A percentile compares a stretch with the other conserved stretches of the same genome.
Conservation (phyloP, 2,329 filamentous ascomycete species). For the Epichloe bromicola region DNA sequence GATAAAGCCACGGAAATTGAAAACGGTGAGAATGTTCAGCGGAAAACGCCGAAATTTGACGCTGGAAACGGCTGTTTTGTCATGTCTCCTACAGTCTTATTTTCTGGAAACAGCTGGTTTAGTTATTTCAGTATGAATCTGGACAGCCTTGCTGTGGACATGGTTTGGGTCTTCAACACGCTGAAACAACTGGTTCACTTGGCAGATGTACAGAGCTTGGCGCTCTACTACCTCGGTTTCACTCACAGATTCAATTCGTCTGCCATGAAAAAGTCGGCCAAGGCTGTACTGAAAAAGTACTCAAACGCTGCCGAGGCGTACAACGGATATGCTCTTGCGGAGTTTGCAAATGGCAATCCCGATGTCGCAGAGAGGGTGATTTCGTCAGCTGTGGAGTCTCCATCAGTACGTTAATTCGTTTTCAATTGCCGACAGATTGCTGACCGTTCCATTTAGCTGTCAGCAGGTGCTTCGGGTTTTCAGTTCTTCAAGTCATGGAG, state of each 20-base stretch:
- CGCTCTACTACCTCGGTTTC: slow-evolving; percentile 58
- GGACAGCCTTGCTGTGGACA: slow-evolving; percentile 15
- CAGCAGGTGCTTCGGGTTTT: slow-evolving; percentile 11
- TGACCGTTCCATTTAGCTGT: slow-evolving; percentile 10
- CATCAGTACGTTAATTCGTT: slow-evolving; percentile 15
- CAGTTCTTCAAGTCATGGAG: slow-evolving; percentile 49
- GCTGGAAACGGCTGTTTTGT: slow-evolving; percentile 17
- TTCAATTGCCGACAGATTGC: neutral
- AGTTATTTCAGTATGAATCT: slow-evolving; percentile 20
- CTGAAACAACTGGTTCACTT: slow-evolving; percentile 47
- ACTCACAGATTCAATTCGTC: slow-evolving; percentile 38
- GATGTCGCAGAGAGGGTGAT: slow-evolving; percentile 53
- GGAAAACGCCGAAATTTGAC: slow-evolving; percentile 17
- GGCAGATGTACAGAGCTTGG: slow-evolving; percentile 27
- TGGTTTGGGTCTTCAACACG: slow-evolving; percentile 37
- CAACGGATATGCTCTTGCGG: slow-evolving; percentile 65
- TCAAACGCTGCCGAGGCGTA: slow-evolving; percentile 56
- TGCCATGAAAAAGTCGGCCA: slow-evolving; percentile 56
- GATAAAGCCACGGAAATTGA: neutral
- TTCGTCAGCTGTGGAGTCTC: slow-evolving; percentile 41
- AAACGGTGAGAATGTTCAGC: slow-evolving; percentile 7
- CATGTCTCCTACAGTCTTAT: slow-evolving; percentile 39
- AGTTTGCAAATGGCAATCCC: slow-evolving; percentile 43
- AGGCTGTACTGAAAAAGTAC: slow-evolving; percentile 55
- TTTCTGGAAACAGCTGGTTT: slow-evolving; percentile 34